These are phyloP conservation scores for Fusarium buharicum DNA, from an alignment of 2,329 filamentous ascomycete species.

Conservation along the genomic window DNA sequence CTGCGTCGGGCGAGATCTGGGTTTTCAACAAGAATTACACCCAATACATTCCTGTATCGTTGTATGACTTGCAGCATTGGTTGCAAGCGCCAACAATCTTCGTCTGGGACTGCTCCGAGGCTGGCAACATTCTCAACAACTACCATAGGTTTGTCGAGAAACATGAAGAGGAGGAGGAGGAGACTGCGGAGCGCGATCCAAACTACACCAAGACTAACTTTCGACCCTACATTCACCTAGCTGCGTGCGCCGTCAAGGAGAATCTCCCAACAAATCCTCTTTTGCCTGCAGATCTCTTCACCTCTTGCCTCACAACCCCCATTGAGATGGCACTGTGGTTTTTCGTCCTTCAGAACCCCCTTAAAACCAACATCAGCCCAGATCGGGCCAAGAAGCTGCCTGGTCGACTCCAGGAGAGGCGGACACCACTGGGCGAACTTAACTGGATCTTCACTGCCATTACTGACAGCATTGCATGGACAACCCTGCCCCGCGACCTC, in stretches of 20 bases:
- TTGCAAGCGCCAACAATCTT: slow-evolving; percentile 94
- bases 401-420: slow-evolving; percentile 88
- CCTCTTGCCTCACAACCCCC: slow-evolving; percentile 92
- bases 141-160: slow-evolving; percentile 96
- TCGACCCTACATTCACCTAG: slow-evolving; percentile 83
- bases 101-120: slow-evolving; percentile 97
- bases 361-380: slow-evolving; percentile 74
- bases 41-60: slow-evolving; percentile 95
- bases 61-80: slow-evolving; percentile 96
- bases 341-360: slow-evolving; percentile 92
- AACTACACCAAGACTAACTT: slow-evolving; percentile 82
- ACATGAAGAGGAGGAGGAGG: slow-evolving; percentile 88
- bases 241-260: slow-evolving; percentile 89
- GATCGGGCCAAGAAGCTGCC: slow-evolving; percentile 90
- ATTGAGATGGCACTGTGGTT: slow-evolving; percentile 98
- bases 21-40: slow-evolving; percentile 99
- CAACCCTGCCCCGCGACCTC: slow-evolving; percentile 85
- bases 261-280: slow-evolving; percentile 94
- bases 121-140: slow-evolving; percentile 93
- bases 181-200: slow-evolving; percentile 79
- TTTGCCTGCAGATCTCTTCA: slow-evolving; percentile 94
- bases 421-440: slow-evolving; percentile 92
- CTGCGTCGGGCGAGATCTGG: slow-evolving; percentile 96
- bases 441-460: slow-evolving; percentile 99
- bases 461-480: slow-evolving; percentile 99